These are phyloP conservation scores for Syncephalis plumigaleata DNA, from an alignment of 371 early-diverging fungal genomes.

Conservation along the genomic window DNA sequence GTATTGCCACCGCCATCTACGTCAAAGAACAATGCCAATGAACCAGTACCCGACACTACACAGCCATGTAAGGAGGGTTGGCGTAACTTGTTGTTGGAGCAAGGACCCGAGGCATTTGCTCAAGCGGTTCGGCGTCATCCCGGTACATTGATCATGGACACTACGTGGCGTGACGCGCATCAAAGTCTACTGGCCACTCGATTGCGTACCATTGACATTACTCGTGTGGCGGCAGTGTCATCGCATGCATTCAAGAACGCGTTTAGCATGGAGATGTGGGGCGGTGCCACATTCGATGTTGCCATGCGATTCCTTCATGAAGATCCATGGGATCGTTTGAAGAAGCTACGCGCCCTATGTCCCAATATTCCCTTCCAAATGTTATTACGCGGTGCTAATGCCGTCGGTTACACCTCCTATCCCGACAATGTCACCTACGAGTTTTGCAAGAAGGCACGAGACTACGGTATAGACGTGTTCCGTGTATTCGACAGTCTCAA, in stretches of 20 bases:
- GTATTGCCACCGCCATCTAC: background rate
- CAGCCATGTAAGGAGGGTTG: constrained; percentile 58
- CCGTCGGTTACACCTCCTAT: constrained; percentile 92
- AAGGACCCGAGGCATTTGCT: constrained; percentile 81
- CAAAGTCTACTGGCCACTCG: constrained; percentile 86
- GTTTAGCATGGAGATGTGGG: constrained; percentile 85
- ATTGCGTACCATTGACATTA: constrained; percentile 74
- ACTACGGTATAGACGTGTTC: constrained; percentile 87
- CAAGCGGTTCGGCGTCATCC: constrained; percentile 73
- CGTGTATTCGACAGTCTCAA: constrained; percentile 92
- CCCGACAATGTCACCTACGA: constrained; percentile 92
- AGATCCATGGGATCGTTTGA: constrained; percentile 87
- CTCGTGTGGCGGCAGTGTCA: constrained; percentile 70
- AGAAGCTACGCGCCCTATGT: constrained; percentile 62
- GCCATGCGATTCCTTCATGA: constrained; percentile 88
- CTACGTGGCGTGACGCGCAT: constrained; percentile 92
- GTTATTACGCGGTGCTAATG: constrained; percentile 93
- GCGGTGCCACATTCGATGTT: constrained; percentile 92
- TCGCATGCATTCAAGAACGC: constrained; percentile 73
- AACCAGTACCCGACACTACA: constrained; percentile 18
- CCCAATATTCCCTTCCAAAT: constrained; percentile 96
- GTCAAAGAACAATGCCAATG: background rate
- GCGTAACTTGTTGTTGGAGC: constrained; percentile 65
- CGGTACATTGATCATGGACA: constrained; percentile 81
- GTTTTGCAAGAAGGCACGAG: constrained; percentile 80